Evolutionary conservation across 257 asterid genomes (phyloP).

Genomic region (Solanum etuberosum): DNA sequence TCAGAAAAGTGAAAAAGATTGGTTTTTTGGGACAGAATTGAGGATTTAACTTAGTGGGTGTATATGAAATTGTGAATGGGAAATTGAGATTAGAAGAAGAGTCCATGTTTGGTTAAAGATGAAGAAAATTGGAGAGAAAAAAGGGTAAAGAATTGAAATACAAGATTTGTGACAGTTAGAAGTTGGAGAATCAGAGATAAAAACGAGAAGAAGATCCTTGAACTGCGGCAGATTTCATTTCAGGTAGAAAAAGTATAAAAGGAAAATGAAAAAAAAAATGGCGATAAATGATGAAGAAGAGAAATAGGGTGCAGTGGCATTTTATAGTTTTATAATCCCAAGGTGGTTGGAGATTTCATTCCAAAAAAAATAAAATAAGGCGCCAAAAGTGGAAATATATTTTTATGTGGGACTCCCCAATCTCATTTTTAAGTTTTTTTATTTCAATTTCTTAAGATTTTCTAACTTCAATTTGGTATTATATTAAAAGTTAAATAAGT

Average conservation of each 20-base stretch:
- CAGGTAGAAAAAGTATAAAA: neutral
- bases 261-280: too few species aligned
- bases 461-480: neutral
- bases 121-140: neutral
- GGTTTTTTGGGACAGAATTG: neutral
- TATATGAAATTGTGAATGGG: neutral
- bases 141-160: neutral
- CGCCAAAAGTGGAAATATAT: neutral
- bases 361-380: neutral
- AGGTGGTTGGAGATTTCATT: neutral
- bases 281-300: neutral
- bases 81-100: neutral
- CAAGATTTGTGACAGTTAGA: neutral
- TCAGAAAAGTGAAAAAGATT: neutral
- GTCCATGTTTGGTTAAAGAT: conserved; percentile 13
- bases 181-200: neutral
- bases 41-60: neutral
- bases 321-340: neutral
- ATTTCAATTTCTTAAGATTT: neutral
- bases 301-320: neutral
- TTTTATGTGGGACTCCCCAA: neutral
- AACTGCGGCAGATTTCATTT: conserved; percentile 17
- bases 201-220: conserved; percentile 18
- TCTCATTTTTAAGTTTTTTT: neutral
- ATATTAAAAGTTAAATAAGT: neutral